Percentiles rank a stretch among this genome's conserved stretches.
Conservation (phyloP, 768 basidiomycete genomes). For the Sporobolomyces pararoseus region DNA sequence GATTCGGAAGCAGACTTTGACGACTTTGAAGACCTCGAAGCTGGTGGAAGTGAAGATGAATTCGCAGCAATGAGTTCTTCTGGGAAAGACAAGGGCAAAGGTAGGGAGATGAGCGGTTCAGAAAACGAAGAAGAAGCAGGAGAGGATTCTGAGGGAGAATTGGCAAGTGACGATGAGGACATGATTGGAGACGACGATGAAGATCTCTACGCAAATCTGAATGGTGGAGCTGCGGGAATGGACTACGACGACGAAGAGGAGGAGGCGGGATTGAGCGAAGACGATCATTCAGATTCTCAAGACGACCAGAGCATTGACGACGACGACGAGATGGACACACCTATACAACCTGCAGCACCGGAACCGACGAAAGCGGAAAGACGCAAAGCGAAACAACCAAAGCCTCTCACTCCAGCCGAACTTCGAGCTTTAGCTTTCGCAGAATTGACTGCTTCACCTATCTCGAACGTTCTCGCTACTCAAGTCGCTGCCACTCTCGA, state of each 20-base stretch:
- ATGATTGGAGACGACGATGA: slow-evolving; percentile 39
- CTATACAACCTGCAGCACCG: slow-evolving; percentile 11
- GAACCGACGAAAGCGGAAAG: slow-evolving; percentile 13
- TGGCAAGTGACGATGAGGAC: slow-evolving; percentile 28
- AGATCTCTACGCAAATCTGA: slow-evolving; percentile 21
- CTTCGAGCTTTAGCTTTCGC: slow-evolving; percentile 41
- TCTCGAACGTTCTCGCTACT: slow-evolving; percentile 37
- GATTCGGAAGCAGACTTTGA: slow-evolving; percentile 36
- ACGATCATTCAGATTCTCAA: slow-evolving; percentile 24
- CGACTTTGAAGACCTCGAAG: slow-evolving; percentile 32
- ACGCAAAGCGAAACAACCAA: slow-evolving; percentile 28
- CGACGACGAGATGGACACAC: slow-evolving; percentile 1
- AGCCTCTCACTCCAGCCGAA: slow-evolving; percentile 36
- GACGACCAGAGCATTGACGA: no score
- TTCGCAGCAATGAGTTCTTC: background rate
- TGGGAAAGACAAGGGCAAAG: slow-evolving; percentile 23
- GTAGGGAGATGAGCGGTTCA: slow-evolving; percentile 15
- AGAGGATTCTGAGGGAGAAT: slow-evolving; percentile 7
- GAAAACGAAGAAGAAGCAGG: slow-evolving; percentile 18
- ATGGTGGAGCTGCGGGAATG: slow-evolving; percentile 7
- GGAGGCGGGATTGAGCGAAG: slow-evolving; percentile 5
- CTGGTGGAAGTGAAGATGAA: slow-evolving; percentile 26
- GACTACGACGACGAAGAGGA: slow-evolving; percentile 19
- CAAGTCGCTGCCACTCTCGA: slow-evolving; percentile 27
- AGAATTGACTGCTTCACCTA: slow-evolving; percentile 40